A percentile compares a stretch with the other conserved stretches of the same genome.
Evolutionary conservation across 1,284 basidiomycete species (phyloP).

Genomic region (Apiotrichum siamense): DNA sequence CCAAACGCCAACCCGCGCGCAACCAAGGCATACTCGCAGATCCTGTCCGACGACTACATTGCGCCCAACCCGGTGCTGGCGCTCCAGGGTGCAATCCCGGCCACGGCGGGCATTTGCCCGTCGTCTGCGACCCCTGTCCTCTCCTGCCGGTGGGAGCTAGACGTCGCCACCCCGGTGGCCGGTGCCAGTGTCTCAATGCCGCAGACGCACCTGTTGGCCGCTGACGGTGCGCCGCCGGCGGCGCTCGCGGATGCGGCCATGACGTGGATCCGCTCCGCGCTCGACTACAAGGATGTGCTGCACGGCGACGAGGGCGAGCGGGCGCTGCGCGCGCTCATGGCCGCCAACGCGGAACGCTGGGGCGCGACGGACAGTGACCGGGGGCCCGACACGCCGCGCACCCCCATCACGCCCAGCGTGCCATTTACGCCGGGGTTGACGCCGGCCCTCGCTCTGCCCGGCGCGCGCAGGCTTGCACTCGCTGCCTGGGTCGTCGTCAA

Average conservation of each 20-base stretch:
- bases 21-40: slow-evolving; percentile 29
- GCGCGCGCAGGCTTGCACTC: slow-evolving; percentile 5
- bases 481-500: slow-evolving; percentile 13
- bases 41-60: slow-evolving; percentile 34
- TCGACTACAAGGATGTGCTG: slow-evolving; percentile 32
- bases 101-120: slow-evolving; percentile 8
- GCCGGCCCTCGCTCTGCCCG: neutral
- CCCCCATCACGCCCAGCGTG: slow-evolving; percentile 51
- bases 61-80: slow-evolving; percentile 31
- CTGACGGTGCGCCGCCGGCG: slow-evolving; percentile 10
- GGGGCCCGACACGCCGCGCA: slow-evolving; percentile 55
- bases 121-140: slow-evolving; percentile 6
- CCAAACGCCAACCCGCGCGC: slow-evolving; percentile 20
- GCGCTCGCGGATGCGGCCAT: slow-evolving; percentile 28
- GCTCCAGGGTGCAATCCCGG: slow-evolving; percentile 30
- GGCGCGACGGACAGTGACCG: neutral
- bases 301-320: slow-evolving; percentile 8
- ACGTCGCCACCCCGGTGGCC: neutral
- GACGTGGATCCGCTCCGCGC: slow-evolving; percentile 29
- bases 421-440: slow-evolving; percentile 48
- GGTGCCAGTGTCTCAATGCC: too few relatives aligned
- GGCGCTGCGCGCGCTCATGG: neutral
- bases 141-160: slow-evolving; percentile 1
- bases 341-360: slow-evolving; percentile 4
- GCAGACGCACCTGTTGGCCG: neutral